Conservation (phyloP, 345 rosid species). For the Gossypium longicalyx region DNA sequence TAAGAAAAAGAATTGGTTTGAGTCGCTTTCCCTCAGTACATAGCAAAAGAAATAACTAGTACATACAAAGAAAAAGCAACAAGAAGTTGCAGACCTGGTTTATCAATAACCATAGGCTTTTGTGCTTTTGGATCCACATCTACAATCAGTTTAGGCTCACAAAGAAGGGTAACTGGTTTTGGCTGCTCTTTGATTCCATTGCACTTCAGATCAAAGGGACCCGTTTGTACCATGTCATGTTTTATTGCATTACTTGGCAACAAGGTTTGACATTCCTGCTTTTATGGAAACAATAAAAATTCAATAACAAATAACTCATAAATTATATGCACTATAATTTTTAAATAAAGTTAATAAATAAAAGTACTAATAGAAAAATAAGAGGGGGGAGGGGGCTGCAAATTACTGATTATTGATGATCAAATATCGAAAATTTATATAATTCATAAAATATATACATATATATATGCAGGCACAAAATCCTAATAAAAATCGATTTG, state of each 20-base stretch:
- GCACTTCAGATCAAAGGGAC: slow-evolving; percentile 29
- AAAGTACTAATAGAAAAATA: background rate
- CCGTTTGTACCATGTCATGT: slow-evolving; percentile 43
- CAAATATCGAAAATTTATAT: background rate
- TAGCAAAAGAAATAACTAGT: background rate
- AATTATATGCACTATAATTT: background rate
- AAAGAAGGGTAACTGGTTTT: slow-evolving; percentile 33
- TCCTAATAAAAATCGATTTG: background rate
- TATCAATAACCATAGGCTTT: slow-evolving; percentile 46
- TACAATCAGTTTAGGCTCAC: slow-evolving; percentile 33
- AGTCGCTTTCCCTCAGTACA: background rate
- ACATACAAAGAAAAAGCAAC: background rate
- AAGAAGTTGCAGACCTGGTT: slow-evolving; percentile 49
- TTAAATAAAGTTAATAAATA: background rate
- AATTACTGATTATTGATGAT: background rate
- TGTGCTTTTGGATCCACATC: slow-evolving; percentile 37
- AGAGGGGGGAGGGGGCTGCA: background rate
- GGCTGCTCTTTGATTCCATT: slow-evolving; percentile 38
- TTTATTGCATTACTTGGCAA: slow-evolving; percentile 32
- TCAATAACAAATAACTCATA: too few species aligned
- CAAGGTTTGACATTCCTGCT: slow-evolving; percentile 44
- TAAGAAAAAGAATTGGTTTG: background rate
- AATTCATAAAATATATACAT: background rate
- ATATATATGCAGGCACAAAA: background rate
- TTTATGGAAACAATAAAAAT: slow-evolving; percentile 15